phyloP scores from a whole-genome alignment of 306 rosid genomes.

The Glycyrrhiza uralensis region DNA sequence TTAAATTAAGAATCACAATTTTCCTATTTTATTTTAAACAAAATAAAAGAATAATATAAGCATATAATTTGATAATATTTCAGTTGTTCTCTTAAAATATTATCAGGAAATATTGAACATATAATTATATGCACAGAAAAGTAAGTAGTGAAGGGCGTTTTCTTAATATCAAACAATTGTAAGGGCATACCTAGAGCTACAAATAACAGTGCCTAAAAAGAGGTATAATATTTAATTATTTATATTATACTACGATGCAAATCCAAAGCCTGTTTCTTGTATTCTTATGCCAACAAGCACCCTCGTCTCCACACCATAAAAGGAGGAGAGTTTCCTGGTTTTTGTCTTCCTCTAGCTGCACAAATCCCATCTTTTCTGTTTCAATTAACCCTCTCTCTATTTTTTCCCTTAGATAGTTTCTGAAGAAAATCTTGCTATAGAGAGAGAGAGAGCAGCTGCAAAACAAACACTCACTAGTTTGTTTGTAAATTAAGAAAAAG shows the following conservation, averaged over 20 bases:
- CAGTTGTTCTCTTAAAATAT: not conserved
- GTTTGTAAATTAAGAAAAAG: constrained; percentile 25
- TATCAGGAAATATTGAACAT: not conserved
- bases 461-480: constrained; percentile 20
- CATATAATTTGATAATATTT: not conserved
- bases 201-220: constrained; percentile 29
- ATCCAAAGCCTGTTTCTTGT: constrained; percentile 48
- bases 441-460: no score
- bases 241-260: constrained; percentile 37
- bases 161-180: constrained; percentile 12
- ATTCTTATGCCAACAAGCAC: constrained; percentile 49
- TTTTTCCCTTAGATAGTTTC: not conserved
- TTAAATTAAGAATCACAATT: not conserved
- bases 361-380: constrained; percentile 55
- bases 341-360: constrained; percentile 75
- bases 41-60: no score
- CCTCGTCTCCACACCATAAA: constrained; percentile 61
- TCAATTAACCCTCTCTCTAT: not conserved
- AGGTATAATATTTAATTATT: constrained; percentile 28
- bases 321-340: constrained; percentile 71
- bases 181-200: constrained; percentile 44
- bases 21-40: not conserved
- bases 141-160: constrained; percentile 34
- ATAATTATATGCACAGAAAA: not conserved
- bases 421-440: constrained; percentile 12